These are phyloP conservation scores for Blastomyces silverae DNA, from an alignment of 2,329 filamentous ascomycete species.

Conservation along the genomic window DNA sequence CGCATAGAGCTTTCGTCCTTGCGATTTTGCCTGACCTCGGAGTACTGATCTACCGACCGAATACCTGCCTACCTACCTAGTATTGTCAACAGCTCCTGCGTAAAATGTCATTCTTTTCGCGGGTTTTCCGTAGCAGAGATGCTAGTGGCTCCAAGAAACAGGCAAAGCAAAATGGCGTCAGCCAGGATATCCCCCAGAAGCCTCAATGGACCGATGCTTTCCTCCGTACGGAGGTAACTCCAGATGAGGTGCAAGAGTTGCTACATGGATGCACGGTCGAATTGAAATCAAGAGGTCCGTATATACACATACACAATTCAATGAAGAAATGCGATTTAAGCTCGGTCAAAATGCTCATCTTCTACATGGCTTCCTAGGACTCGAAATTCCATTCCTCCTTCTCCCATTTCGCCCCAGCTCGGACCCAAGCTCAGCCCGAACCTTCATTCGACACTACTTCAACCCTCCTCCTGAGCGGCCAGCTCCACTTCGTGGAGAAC, in stretches of 20 bases:
- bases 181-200: constrained; percentile 55
- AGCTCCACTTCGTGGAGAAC: constrained; percentile 56
- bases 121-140: constrained; percentile 69
- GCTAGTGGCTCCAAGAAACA: constrained; percentile 56
- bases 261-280: constrained; percentile 79
- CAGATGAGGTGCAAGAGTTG: constrained; percentile 86
- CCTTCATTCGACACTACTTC: constrained; percentile 90
- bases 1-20: not conserved
- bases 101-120: constrained; percentile 54
- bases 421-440: constrained; percentile 83
- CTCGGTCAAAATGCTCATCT: constrained; percentile 23
- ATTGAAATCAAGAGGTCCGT: constrained; percentile 86
- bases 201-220: constrained; percentile 85
- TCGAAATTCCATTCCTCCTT: constrained; percentile 86
- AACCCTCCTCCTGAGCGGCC: constrained; percentile 58
- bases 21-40: not conserved
- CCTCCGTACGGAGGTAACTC: constrained; percentile 70
- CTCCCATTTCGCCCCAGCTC: constrained; percentile 90
- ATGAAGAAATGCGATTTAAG: not conserved
- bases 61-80: not conserved
- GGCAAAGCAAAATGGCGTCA: constrained; percentile 46
- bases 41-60: not conserved
- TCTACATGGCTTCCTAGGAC: constrained; percentile 49
- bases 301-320: constrained; percentile 19
- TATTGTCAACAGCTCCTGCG: not conserved